Evolutionary conservation across 2,329 filamentous ascomycete species (phyloP).

Genomic region (Fusarium tricinctum): DNA sequence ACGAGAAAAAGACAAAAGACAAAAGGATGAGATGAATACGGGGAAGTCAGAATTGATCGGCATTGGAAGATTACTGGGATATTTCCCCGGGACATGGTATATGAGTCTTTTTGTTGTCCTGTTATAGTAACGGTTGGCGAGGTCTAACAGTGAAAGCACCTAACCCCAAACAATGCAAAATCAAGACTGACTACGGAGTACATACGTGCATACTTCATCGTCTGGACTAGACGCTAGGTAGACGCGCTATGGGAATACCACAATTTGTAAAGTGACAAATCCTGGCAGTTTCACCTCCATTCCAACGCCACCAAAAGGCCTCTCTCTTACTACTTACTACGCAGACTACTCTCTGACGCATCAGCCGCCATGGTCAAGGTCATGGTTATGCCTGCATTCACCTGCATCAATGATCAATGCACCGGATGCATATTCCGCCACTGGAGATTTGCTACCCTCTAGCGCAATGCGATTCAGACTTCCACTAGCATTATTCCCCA

Average conservation of each 20-base stretch:
- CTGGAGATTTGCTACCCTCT: no score
- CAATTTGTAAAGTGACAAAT: neutral
- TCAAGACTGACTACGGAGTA: neutral
- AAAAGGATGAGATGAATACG: neutral
- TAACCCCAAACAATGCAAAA: neutral
- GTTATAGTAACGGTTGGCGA: neutral
- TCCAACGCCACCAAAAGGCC: no score
- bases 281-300: neutral
- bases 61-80: neutral
- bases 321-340: no score
- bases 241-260: neutral
- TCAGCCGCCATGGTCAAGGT: no score
- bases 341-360: no score
- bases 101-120: neutral
- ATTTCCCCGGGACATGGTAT: neutral
- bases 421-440: no score
- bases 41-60: neutral
- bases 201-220: neutral
- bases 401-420: no score
- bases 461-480: no score
- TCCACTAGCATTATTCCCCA: no score
- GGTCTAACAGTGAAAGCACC: no score
- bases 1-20: no score
- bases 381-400: no score
- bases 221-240: neutral